Evolutionary conservation across 2,329 filamentous ascomycete genomes (phyloP), one percentile per base, ranked within the genome.

Genomic region (Ophiosphaerella korrae): DNA sequence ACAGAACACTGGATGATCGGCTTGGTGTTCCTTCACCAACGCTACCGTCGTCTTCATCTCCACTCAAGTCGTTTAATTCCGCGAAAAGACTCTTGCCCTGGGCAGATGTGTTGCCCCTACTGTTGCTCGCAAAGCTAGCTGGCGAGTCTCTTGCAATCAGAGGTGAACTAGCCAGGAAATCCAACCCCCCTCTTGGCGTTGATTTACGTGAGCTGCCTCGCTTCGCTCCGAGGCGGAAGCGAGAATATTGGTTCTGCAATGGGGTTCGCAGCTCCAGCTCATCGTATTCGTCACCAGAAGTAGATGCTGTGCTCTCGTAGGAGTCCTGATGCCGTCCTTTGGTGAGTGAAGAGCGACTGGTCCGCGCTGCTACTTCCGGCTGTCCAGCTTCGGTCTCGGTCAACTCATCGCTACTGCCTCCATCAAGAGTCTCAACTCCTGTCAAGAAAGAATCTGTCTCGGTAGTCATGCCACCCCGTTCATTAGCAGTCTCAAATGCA

Each of bases 381-480:
- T 63, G 62, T 7, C 64, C 77, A 45, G 80, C 82, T 71, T 97
- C 93, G 0, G 92, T 97, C 75, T 96, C 93, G 1, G 92, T 96
- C 41, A 89, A 79, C 60, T 92, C 88, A 54, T 91, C 90, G 49
- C 85, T 88, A 66, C 87, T 92, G 13, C 90, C 89, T 63, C 81
- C 81, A 46, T 79, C 80, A 57, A 86, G 76, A 54, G 80, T 85
- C 69, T 97, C 94, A 13, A 86, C 84, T n/a, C 90, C 92, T 3
- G 93, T 97, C 71, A 96, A 89, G 84, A 97, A 97, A 57, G 91
- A 91, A 62, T 97, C 93, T 9, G 92, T 96, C 75, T 96, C 92
- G 0, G 91, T 96, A 11, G 80, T 84, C 7, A 78, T 82, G 48
- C 67, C 74, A 26, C 83, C 83, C 24, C 86, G 85, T 74, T 97